A percentile compares a stretch with the other conserved stretches of the same genome.
phyloP scores from a whole-genome alignment of 148 eudicot species.

The Vaccinium myrtillus region DNA sequence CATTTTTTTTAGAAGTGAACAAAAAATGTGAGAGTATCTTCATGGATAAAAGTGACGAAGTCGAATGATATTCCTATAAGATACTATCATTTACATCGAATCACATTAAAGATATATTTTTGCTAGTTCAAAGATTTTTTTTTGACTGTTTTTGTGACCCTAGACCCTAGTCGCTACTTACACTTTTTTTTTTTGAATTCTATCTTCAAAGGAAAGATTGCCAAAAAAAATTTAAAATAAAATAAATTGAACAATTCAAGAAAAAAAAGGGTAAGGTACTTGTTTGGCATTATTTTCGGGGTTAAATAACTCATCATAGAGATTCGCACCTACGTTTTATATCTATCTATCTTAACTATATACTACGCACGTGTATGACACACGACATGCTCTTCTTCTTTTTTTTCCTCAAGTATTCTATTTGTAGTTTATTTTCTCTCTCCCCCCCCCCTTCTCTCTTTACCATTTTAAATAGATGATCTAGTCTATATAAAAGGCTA shows the following conservation, averaged over 20 bases:
- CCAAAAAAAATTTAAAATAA: background rate
- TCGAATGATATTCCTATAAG: background rate
- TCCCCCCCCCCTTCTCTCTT: no score
- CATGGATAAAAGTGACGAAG: background rate
- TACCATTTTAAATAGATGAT: no score
- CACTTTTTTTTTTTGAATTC: background rate
- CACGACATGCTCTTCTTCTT: no score
- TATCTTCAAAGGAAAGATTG: background rate
- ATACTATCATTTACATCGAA: background rate
- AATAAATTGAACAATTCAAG: background rate
- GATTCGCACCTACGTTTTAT: background rate
- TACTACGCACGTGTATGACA: background rate
- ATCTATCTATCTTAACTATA: background rate
- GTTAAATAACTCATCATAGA: background rate
- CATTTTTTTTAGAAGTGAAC: background rate
- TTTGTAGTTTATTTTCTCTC: background rate
- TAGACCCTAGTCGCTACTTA: no score
- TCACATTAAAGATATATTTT: background rate
- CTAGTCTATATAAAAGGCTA: no score
- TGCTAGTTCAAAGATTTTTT: background rate
- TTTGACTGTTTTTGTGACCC: background rate
- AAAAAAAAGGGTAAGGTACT: background rate
- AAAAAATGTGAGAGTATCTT: background rate
- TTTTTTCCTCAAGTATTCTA: background rate
- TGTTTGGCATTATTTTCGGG: background rate